Percentiles rank a stretch among this genome's conserved stretches.
phyloP scores from a whole-genome alignment of 2,329 filamentous ascomycete genomes.

The Epichloe aotearoae region DNA sequence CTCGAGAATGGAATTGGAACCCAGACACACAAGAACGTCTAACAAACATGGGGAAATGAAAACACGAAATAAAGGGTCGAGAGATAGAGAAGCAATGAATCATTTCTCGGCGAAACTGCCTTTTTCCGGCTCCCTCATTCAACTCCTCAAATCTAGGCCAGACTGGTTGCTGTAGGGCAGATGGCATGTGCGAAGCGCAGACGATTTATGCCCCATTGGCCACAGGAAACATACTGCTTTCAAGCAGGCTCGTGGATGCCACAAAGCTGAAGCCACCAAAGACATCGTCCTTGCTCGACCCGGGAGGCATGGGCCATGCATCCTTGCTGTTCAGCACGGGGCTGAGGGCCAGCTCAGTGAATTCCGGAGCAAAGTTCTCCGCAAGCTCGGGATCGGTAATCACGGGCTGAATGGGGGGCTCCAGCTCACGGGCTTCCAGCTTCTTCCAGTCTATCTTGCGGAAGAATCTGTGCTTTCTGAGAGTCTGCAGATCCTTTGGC shows the following conservation, averaged over 20 bases:
- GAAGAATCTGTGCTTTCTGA: slow-evolving; percentile 95
- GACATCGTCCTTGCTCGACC: slow-evolving; percentile 35
- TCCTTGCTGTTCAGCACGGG: slow-evolving; percentile 44
- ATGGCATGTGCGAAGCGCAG: no score
- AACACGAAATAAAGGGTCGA: no score
- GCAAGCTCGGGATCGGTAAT: slow-evolving; percentile 93
- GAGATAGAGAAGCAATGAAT: no score
- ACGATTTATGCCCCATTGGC: slow-evolving; percentile 3
- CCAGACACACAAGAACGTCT: no score
- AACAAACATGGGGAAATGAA: no score
- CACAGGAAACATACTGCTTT: slow-evolving; percentile 29
- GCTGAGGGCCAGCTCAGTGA: slow-evolving; percentile 74
- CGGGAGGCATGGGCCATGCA: slow-evolving; percentile 23
- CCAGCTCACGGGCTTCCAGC: slow-evolving; percentile 67
- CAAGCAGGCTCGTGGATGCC: slow-evolving; percentile 42
- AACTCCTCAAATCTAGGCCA: no score
- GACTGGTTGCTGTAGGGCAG: no score
- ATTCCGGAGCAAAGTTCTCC: slow-evolving; percentile 92
- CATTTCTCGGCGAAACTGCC: no score
- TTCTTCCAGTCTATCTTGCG: slow-evolving; percentile 90
- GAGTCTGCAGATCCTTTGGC: slow-evolving; percentile 70
- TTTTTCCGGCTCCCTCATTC: no score
- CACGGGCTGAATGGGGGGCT: slow-evolving; percentile 81
- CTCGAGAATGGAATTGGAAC: no score
- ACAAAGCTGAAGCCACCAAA: slow-evolving; percentile 55